Conservation (phyloP, 2,329 filamentous ascomycete species). For the Colletotrichum tropicale region DNA sequence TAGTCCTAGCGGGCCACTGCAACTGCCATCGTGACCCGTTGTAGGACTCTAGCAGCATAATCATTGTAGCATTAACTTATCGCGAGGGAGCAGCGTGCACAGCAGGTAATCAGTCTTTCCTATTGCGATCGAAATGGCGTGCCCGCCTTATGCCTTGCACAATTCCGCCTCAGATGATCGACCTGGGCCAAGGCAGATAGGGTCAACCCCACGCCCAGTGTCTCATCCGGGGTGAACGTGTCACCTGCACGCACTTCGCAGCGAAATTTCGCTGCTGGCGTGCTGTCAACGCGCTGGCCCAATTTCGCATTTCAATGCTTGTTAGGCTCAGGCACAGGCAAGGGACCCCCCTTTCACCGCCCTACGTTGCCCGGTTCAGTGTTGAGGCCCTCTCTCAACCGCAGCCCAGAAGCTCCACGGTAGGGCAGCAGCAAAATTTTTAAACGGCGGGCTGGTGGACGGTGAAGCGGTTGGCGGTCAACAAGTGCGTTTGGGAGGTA, state of each 20-base stretch:
- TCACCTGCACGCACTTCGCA: constrained; percentile 1
- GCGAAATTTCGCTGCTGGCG: not conserved
- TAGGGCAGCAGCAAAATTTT: not conserved
- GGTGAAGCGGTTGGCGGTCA: not conserved
- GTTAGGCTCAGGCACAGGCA: not conserved
- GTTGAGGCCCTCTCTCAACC: constrained; percentile 4
- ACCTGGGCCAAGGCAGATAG: not conserved
- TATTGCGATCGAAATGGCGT: constrained; percentile 4
- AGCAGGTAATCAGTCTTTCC: not conserved
- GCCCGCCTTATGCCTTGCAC: not conserved
- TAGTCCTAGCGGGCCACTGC: not conserved
- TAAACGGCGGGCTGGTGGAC: not conserved
- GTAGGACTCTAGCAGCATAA: not conserved
- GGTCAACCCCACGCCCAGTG: not conserved
- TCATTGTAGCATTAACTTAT: not conserved
- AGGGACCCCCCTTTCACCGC: constrained; percentile 7
- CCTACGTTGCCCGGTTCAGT: not conserved
- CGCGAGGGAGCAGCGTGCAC: not conserved
- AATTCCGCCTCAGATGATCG: constrained; percentile 8
- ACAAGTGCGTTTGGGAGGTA: not conserved
- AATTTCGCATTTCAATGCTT: not conserved
- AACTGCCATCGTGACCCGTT: not conserved
- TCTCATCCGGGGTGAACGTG: constrained; percentile 4
- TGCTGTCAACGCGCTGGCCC: not conserved
- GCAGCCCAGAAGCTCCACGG: not conserved